Base-by-base conservation (phyloP, 2,329 filamentous ascomycete species). In the Arthrobotrys sinensis region DNA sequence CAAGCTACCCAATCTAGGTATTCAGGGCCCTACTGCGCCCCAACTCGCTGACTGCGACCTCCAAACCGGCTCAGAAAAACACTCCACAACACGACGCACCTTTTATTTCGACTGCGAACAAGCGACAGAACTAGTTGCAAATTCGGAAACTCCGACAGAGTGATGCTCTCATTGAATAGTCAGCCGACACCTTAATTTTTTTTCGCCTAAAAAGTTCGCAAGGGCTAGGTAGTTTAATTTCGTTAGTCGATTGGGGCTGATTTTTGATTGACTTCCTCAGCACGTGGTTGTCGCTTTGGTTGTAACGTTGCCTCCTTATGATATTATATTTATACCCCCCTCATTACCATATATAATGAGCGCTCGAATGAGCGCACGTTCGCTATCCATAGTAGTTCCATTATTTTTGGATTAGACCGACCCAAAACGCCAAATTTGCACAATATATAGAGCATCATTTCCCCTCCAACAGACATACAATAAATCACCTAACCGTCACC, bases 241-340 rank as follows among this genome's bases (percentile, higher is more conserved):
- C n/a, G 52, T 38, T 55, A 36, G 32, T 55, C 24, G 16, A 28
- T 52, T 34, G 48, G 16, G 48, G 48, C 48, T 52, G 48, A 52
- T 21, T 16, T 14, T 34, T 34, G 14, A 52, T 52, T 32, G 21
- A 52, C 48, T 28, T 24, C 4, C 16, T 4, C 34, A 38, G 52
- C 52, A 55, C 52, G 52, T 55, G 52, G 48, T 52, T 52, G 24
- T 38, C 28, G 32, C 52, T 36, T 34, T 53, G n/a, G n/a, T 28
- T 19, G 2, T 36, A n/a, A 38, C 12, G 12, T 10, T 36, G 52
- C 8, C 3, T 12, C 4, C 11, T 34, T 52, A 21, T 8, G 12
- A 10, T 48, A n/a, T 11, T 14, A 12, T 38, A 55, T 55, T 36
- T 55, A 36, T 55, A 28, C 48, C 48, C 48, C 48, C 21, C 19